phyloP scores from a whole-genome alignment of 345 rosid species.

The Raphanus raphanistrum region DNA sequence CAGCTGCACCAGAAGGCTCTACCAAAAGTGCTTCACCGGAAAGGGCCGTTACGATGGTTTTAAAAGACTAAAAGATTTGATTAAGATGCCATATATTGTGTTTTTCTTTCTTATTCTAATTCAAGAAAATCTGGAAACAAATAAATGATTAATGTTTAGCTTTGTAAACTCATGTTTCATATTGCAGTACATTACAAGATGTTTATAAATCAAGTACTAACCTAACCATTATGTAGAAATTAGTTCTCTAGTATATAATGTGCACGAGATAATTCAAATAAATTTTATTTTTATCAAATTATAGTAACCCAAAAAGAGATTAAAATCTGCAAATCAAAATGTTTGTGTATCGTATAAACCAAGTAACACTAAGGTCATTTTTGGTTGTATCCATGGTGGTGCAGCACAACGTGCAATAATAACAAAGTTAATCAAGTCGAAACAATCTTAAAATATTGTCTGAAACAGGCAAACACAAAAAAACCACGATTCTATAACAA shows the following conservation, averaged over 20 bases:
- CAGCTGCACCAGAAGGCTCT: background rate
- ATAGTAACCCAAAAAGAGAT: no score
- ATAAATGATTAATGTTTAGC: conserved; percentile 10
- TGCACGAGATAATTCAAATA: no score
- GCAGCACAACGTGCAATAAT: background rate
- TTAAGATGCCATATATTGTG: conserved; percentile 15
- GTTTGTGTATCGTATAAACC: background rate
- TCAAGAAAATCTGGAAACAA: background rate
- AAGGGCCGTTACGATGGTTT: background rate
- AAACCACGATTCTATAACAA: conserved; percentile 32
- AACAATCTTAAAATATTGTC: conserved; percentile 13
- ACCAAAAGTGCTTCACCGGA: background rate
- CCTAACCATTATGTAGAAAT: conserved; percentile 1
- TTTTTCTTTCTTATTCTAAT: conserved; percentile 11
- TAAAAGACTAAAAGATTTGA: background rate
- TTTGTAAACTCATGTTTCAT: conserved; percentile 36
- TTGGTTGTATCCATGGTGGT: background rate
- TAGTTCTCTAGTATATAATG: background rate
- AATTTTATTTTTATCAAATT: no score
- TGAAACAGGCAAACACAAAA: conserved; percentile 9
- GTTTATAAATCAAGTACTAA: conserved; percentile 18
- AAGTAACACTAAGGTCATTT: background rate
- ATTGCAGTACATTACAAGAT: conserved; percentile 16
- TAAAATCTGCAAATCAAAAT: no score
- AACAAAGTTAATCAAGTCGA: conserved; percentile 16